Evolutionary conservation across 352 stramenopile genomes (phyloP).

Genomic region (Pythium sukuiense): DNA sequence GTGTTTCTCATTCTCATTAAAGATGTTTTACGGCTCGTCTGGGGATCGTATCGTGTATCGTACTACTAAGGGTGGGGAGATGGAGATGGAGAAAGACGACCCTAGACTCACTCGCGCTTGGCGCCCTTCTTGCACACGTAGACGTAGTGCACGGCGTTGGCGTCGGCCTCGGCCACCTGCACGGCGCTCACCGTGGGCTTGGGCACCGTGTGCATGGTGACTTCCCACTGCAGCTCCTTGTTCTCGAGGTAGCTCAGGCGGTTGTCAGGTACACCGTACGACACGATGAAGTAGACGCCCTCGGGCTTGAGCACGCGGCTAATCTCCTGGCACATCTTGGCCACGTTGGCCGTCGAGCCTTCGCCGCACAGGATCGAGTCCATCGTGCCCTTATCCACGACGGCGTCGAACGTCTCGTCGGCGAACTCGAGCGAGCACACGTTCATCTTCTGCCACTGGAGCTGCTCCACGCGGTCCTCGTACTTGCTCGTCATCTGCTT

Average conservation of each 20-base stretch:
- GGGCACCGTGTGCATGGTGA: constrained; percentile 94
- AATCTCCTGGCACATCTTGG: constrained; percentile 95
- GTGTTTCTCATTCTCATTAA: constrained; percentile 7
- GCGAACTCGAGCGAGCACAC: constrained; percentile 92
- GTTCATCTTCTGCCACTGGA: constrained; percentile 96
- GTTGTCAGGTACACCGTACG: constrained; percentile 95
- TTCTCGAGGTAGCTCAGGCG: constrained; percentile 95
- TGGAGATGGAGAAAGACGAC: no score
- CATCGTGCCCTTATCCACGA: constrained; percentile 95
- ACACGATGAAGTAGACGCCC: constrained; percentile 94
- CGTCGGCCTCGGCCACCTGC: constrained; percentile 91
- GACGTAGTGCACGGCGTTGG: constrained; percentile 95
- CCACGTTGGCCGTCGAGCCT: constrained; percentile 93
- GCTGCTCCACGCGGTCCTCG: constrained; percentile 87
- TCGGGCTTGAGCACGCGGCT: constrained; percentile 94
- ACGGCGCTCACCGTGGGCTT: constrained; percentile 95
- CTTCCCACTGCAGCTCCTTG: constrained; percentile 94
- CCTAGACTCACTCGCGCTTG: constrained; percentile 42
- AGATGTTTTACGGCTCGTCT: no score
- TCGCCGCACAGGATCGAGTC: constrained; percentile 96
- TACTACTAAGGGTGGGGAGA: neutral
- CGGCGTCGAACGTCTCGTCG: constrained; percentile 93
- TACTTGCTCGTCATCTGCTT: constrained; percentile 94
- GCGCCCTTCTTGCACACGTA: constrained; percentile 94
- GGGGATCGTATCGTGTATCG: neutral